Evolutionary conservation across 805 yeast species (phyloP), one percentile per base, ranked within the genome.

Genomic region (Candida dajiaensis): DNA sequence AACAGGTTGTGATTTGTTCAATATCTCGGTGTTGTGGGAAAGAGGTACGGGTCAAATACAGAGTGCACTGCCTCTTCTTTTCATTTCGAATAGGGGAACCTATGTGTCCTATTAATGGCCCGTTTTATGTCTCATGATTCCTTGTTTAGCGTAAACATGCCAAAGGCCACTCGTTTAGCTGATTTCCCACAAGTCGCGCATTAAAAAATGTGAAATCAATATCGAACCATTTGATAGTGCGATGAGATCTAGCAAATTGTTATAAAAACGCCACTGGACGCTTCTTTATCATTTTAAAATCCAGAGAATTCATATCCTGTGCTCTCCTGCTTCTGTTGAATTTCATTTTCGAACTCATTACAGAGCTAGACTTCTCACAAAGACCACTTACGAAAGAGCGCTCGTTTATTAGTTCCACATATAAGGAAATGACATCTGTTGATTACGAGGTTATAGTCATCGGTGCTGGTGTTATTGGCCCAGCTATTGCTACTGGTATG

Each of bases 391-490:
- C n/a, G n/a, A 28, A 28, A 13, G 31, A 28, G 11, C 31, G 11
- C 31, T 28, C 31, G 31, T 28, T 28, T 28, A 28, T 13, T n/a
- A 28, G 6, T 13, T 13, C 31, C n/a, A 28, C 13, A 13, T n/a
- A 28, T 11, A 13, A 13, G 9, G 15, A 33, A 12, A 38, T 38
- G 41, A 12, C 29, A 8, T 11, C 23, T 23, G 28, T 20, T n/a
- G 43, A 49, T 25, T 89, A 79, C 66, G 99, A 94, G 61, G 92
- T 83, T 43, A 81, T 92, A 38, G 85, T 94, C 22, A 81, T 94
- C 36, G 99, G 99, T n/a, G 97, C 98, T n/a, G 99, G 99, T 46
- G 96, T 92, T 19, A 83, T 89, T 21, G 99, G 99, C 1, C 97
- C 99, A 2, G 83, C 92, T 46, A 74, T 92, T 18, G 97, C 97